These are phyloP conservation scores for Senna siamea DNA, from an alignment of 306 rosid species.

Conservation along the genomic window DNA sequence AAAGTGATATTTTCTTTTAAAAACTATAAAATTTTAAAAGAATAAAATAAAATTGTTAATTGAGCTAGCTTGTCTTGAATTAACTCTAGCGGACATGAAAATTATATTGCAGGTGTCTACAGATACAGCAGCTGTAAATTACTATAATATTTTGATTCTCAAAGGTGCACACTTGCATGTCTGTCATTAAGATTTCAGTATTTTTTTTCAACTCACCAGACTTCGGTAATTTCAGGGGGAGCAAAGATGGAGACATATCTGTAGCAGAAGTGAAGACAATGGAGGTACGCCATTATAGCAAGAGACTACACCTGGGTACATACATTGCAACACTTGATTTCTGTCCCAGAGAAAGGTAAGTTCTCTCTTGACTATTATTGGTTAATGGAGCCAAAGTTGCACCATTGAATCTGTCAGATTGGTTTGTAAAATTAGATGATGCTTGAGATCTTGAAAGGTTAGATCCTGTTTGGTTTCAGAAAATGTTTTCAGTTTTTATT, in stretches of 20 bases:
- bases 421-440: not conserved
- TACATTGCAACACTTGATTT: slow-evolving; percentile 69
- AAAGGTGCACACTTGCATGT: not conserved
- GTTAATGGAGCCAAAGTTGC: not conserved
- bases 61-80: not conserved
- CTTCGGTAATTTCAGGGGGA: slow-evolving; percentile 58
- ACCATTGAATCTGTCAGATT: not conserved
- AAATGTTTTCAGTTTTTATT: no score
- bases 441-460: not conserved
- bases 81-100: not conserved
- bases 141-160: slow-evolving; percentile 1
- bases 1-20: no score
- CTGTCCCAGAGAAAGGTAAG: slow-evolving; percentile 89
- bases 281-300: slow-evolving; percentile 83
- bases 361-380: slow-evolving; percentile 7
- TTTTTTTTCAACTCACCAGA: slow-evolving; percentile 24
- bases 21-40: no score
- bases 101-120: not conserved
- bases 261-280: slow-evolving; percentile 85
- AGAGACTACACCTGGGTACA: slow-evolving; percentile 87
- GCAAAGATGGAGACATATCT: slow-evolving; percentile 91
- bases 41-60: not conserved
- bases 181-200: not conserved
- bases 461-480: no score
- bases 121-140: not conserved